phyloP scores from a whole-genome alignment of 2,329 filamentous ascomycete genomes.

The Pseudocercospora musae region DNA sequence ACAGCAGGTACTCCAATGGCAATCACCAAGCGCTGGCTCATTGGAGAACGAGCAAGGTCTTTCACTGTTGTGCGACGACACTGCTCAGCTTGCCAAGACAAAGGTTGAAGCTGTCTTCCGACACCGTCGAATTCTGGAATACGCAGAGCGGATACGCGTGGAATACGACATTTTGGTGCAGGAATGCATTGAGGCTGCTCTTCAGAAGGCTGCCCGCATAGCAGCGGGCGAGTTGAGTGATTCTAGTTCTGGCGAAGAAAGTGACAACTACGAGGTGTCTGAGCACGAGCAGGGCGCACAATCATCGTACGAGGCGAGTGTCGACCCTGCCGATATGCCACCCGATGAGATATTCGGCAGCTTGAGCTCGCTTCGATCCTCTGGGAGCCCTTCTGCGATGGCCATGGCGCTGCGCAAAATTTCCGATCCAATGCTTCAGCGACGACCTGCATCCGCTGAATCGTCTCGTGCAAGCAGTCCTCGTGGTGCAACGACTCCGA shows the following conservation, averaged over 20 bases:
- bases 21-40: slow-evolving; percentile 86
- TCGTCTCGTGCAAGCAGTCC: slow-evolving; percentile 89
- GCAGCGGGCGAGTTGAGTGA: slow-evolving; percentile 81
- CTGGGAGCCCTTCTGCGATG: slow-evolving; percentile 49
- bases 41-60: slow-evolving; percentile 91
- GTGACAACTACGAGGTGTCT: slow-evolving; percentile 23
- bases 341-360: slow-evolving; percentile 22
- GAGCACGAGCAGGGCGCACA: slow-evolving; percentile 20
- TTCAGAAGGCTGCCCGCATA: slow-evolving; percentile 84
- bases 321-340: slow-evolving; percentile 39
- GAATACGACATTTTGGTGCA: slow-evolving; percentile 92
- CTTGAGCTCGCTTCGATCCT: slow-evolving; percentile 17
- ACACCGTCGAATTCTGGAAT: slow-evolving; percentile 89
- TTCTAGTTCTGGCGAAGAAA: slow-evolving; percentile 49
- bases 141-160: slow-evolving; percentile 89
- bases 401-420: slow-evolving; percentile 55
- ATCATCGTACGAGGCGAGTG: slow-evolving; percentile 43
- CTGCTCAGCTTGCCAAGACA: slow-evolving; percentile 74
- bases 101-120: slow-evolving; percentile 93
- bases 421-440: slow-evolving; percentile 49
- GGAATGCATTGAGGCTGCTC: slow-evolving; percentile 88
- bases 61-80: slow-evolving; percentile 83
- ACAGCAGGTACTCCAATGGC: slow-evolving; percentile 92
- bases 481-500: slow-evolving; percentile 77
- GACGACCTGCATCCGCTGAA: slow-evolving; percentile 59